phyloP scores from a whole-genome alignment of 2,329 filamentous ascomycete species.

The Trichophyton equinum region DNA sequence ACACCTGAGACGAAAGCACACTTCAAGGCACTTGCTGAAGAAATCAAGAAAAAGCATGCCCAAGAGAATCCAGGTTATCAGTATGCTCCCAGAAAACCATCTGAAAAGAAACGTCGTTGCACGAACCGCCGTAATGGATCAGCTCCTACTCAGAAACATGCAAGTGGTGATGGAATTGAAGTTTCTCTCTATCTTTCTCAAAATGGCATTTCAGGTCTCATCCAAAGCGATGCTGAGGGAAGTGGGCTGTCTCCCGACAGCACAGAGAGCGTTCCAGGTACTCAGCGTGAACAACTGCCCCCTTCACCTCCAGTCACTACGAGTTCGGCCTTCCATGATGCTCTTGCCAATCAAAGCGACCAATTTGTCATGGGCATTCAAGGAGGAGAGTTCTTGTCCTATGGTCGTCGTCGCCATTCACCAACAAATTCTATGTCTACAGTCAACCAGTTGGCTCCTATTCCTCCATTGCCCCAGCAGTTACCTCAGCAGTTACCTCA shows the following conservation, averaged over 20 bases:
- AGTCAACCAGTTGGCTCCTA: neutral
- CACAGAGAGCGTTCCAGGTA: neutral
- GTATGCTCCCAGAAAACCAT: slow-evolving; percentile 36
- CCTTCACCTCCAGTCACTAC: neutral
- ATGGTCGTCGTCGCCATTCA: slow-evolving; percentile 6
- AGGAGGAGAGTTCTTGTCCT: slow-evolving; percentile 5
- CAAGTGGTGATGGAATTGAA: neutral
- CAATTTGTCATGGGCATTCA: slow-evolving; percentile 8
- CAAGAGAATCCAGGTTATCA: slow-evolving; percentile 33
- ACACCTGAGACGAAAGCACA: slow-evolving; percentile 23
- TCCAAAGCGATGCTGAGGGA: neutral
- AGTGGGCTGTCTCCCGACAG: slow-evolving; percentile 4
- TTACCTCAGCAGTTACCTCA: neutral
- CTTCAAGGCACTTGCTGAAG: slow-evolving; percentile 29
- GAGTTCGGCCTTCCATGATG: neutral
- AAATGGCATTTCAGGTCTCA: neutral
- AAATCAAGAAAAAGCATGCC: slow-evolving; percentile 30
- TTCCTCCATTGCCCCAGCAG: neutral
- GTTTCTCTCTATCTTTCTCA: neutral
- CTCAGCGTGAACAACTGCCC: neutral
- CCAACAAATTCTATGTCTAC: neutral
- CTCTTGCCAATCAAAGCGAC: slow-evolving; percentile 5
- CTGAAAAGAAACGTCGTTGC: slow-evolving; percentile 35
- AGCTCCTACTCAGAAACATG: neutral
- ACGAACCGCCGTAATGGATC: slow-evolving; percentile 20